A percentile compares a stretch with the other conserved stretches of the same genome.
phyloP scores from a whole-genome alignment of 805 yeast genomes.

The Ogataea trehalophila region DNA sequence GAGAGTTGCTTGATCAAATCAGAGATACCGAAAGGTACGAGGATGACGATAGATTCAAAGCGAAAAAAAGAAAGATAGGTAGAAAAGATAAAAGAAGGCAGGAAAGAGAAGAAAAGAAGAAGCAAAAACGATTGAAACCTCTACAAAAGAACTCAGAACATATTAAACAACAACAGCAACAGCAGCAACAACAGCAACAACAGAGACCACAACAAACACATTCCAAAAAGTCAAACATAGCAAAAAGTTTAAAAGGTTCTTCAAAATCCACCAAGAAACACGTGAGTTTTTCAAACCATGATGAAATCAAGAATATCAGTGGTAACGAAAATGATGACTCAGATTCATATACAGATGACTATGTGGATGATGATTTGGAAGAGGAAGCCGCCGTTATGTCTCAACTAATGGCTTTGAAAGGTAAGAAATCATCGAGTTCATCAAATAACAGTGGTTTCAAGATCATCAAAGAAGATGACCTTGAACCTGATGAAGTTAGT shows the following conservation, averaged over 20 bases:
- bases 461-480: slow-evolving; percentile 16
- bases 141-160: slow-evolving; percentile 1
- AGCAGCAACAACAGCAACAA: neutral
- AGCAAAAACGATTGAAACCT: slow-evolving; percentile 9
- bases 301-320: slow-evolving; percentile 12
- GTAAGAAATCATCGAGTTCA: slow-evolving; percentile 17
- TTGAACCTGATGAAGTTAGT: slow-evolving; percentile 16
- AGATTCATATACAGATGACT: slow-evolving; percentile 4
- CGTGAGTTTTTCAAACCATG: slow-evolving; percentile 17
- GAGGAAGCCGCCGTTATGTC: slow-evolving; percentile 41
- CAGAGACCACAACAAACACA: neutral
- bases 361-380: slow-evolving; percentile 26
- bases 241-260: neutral
- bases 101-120: slow-evolving; percentile 33
- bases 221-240: neutral
- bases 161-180: slow-evolving; percentile 1
- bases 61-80: slow-evolving; percentile 22
- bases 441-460: slow-evolving; percentile 3
- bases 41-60: slow-evolving; percentile 27
- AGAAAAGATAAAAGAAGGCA: slow-evolving; percentile 37
- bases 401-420: slow-evolving; percentile 38
- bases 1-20: slow-evolving; percentile 38
- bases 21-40: slow-evolving; percentile 32
- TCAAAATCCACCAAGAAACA: slow-evolving; percentile 8
- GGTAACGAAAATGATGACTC: slow-evolving; percentile 2